Evolutionary conservation across 192 early-diverging fungal species (phyloP).

Genomic region (Funneliformis mosseae): DNA sequence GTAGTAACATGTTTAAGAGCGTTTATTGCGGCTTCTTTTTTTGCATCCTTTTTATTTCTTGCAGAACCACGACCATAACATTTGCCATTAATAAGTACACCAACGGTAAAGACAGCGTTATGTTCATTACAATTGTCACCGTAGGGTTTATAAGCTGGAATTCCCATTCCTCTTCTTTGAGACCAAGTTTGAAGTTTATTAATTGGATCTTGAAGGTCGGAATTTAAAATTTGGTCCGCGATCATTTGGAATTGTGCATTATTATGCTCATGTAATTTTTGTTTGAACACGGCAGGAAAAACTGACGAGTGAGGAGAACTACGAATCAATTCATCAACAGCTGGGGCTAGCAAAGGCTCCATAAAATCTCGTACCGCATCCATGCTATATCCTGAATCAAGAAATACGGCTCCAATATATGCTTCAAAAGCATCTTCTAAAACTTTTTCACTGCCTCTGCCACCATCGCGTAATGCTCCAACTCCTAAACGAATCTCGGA

Average conservation of each 20-base stretch:
- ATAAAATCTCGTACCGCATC: constrained; percentile 28
- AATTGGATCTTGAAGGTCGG: constrained; percentile 35
- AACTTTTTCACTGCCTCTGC: constrained; percentile 32
- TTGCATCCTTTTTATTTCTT: constrained; percentile 34
- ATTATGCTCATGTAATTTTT: not conserved
- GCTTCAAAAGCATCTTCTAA: constrained; percentile 36
- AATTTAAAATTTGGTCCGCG: not conserved
- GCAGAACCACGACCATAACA: constrained; percentile 10
- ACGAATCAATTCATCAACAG: constrained; percentile 30
- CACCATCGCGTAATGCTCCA: constrained; percentile 31
- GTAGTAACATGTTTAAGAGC: constrained; percentile 12
- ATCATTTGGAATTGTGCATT: not conserved
- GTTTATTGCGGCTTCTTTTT: constrained; percentile 32
- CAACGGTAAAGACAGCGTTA: constrained; percentile 30
- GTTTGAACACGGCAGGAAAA: not conserved
- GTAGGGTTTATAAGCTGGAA: constrained; percentile 18
- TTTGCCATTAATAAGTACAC: constrained; percentile 18
- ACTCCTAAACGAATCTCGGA: constrained; percentile 19
- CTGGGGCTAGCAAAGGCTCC: constrained; percentile 28
- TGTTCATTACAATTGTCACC: constrained; percentile 10
- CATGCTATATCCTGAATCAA: constrained; percentile 32
- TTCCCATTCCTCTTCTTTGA: constrained; percentile 32
- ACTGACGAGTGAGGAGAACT: not conserved
- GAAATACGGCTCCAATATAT: constrained; percentile 33
- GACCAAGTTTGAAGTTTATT: constrained; percentile 38